These are phyloP conservation scores for Colletotrichum sp. DNA, from an alignment of 2,329 filamentous ascomycete genomes.

Conservation along the genomic window DNA sequence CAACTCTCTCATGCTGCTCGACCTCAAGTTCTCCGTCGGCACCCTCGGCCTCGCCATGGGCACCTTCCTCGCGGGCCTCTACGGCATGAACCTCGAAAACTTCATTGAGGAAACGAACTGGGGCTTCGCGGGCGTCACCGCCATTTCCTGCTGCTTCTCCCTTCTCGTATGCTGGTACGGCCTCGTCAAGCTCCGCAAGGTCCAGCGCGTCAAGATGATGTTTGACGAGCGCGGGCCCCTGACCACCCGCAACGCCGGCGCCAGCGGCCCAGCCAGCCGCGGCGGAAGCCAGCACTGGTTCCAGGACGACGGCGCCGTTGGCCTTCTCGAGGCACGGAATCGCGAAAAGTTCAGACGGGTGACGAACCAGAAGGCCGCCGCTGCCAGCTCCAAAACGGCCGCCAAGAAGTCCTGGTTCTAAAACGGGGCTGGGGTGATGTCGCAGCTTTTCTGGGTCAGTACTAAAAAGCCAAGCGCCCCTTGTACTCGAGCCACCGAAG, in stretches of 20 bases:
- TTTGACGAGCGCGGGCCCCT: conserved; percentile 43
- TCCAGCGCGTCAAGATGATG: conserved; percentile 88
- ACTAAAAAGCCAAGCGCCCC: background rate
- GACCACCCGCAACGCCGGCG: conserved; percentile 20
- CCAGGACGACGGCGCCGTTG: conserved; percentile 53
- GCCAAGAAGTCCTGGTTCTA: conserved; percentile 25
- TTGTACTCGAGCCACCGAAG: background rate
- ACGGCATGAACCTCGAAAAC: conserved; percentile 99
- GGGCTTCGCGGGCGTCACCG: conserved; percentile 80
- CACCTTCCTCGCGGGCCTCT: conserved; percentile 96
- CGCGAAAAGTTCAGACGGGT: conserved; percentile 58
- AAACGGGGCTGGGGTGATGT: background rate
- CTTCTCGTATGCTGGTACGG: conserved; percentile 83
- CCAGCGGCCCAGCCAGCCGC: conserved; percentile 13
- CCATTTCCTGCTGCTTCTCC: conserved; percentile 72
- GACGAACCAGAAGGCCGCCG: conserved; percentile 31
- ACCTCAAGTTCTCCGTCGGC: conserved; percentile 94
- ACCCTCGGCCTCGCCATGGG: conserved; percentile 94
- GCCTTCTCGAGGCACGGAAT: conserved; percentile 57
- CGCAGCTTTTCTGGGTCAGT: background rate
- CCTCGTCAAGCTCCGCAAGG: conserved; percentile 79
- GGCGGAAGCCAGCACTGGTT: conserved; percentile 42
- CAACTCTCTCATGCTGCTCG: conserved; percentile 96
- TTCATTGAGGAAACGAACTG: conserved; percentile 94
- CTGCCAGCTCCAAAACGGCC: conserved; percentile 53